These are phyloP conservation scores for Amesomyces nigricolor DNA, from an alignment of 2,329 filamentous ascomycete species.

Conservation along the genomic window DNA sequence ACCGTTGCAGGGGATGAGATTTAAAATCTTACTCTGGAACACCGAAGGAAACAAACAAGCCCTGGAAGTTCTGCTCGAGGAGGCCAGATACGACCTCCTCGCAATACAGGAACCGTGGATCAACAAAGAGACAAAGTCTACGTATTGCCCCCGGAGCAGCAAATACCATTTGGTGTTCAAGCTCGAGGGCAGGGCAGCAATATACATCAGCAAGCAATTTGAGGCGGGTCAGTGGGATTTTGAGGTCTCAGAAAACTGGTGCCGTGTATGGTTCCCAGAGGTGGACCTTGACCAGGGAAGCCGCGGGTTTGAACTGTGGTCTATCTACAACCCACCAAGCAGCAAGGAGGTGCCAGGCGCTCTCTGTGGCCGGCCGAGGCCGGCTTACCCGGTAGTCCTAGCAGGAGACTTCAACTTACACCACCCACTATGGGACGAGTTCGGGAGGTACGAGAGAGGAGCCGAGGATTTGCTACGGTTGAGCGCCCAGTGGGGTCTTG, in stretches of 20 bases:
- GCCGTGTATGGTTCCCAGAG: not conserved
- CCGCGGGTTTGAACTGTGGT: not conserved
- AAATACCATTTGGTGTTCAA: not conserved
- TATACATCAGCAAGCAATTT: not conserved
- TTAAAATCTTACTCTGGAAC: no score
- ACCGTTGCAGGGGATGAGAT: no score
- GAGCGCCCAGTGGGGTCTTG: not conserved
- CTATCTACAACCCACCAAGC: conserved; percentile 3
- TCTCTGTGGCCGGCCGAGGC: not conserved
- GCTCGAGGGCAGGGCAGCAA: not conserved
- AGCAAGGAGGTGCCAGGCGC: not conserved
- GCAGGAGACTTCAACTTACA: conserved; percentile 3
- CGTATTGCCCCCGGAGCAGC: conserved; percentile 4
- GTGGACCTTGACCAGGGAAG: not conserved
- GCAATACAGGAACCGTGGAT: conserved; percentile 7
- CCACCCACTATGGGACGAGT: conserved; percentile 1
- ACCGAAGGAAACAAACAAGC: not conserved
- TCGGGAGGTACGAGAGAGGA: not conserved
- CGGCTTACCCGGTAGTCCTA: not conserved
- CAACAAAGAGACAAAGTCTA: conserved; percentile 2
- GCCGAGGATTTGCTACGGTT: not conserved
- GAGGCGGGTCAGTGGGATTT: not conserved
- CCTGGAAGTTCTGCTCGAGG: conserved; percentile 1
- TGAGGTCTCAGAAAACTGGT: not conserved
- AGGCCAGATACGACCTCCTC: conserved; percentile 4